These are phyloP conservation scores for Chalaropsis ovoidea DNA, from an alignment of 2,329 filamentous ascomycete species.

Conservation along the genomic window DNA sequence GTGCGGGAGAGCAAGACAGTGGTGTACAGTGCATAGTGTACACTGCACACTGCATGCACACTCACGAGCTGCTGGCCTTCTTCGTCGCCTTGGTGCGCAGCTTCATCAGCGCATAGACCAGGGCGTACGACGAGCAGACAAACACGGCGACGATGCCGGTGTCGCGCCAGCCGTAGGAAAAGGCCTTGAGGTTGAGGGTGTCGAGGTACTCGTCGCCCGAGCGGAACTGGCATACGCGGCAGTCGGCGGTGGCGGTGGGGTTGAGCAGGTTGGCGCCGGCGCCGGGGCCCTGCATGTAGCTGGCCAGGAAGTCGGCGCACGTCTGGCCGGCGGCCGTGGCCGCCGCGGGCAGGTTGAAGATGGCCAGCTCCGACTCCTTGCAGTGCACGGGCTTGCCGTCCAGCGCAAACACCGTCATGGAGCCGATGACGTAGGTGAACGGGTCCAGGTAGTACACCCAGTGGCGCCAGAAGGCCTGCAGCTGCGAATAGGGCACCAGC, in stretches of 20 bases:
- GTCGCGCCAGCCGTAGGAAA: constrained; percentile 58
- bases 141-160: constrained; percentile 51
- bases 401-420: constrained; percentile 43
- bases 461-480: constrained; percentile 57
- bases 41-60: neutral
- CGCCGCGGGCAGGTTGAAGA: constrained; percentile 40
- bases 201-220: constrained; percentile 50
- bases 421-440: constrained; percentile 52
- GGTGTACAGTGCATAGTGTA: neutral
- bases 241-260: constrained; percentile 45
- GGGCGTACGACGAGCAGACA: constrained; percentile 42
- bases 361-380: constrained; percentile 40
- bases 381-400: constrained; percentile 42
- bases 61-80: constrained; percentile 31
- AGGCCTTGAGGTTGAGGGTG: constrained; percentile 49
- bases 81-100: constrained; percentile 41
- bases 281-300: constrained; percentile 43
- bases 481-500: constrained; percentile 53
- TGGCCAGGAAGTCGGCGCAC: constrained; percentile 47
- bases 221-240: constrained; percentile 52
- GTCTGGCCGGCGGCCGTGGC: constrained; percentile 35
- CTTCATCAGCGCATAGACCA: constrained; percentile 41
- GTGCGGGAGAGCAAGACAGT: no score
- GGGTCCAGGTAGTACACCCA: constrained; percentile 56
- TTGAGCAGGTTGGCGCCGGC: constrained; percentile 46